Percentiles rank a stretch among this genome's conserved stretches.
phyloP scores from a whole-genome alignment of 768 basidiomycete genomes.

The Amanita brunnescens region DNA sequence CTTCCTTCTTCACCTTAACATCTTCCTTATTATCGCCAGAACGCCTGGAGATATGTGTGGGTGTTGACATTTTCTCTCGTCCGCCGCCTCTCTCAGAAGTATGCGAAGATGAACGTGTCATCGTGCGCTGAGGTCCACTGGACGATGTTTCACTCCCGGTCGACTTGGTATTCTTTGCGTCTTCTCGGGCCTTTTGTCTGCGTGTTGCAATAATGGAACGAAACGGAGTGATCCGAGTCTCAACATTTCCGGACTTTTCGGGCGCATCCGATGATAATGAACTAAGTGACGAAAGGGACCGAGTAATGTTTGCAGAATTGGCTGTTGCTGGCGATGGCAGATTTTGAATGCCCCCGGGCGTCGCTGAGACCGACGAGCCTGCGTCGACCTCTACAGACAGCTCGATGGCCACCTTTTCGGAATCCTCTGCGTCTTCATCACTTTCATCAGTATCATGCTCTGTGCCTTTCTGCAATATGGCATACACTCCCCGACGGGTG shows the following conservation, averaged over 20 bases:
- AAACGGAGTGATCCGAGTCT: slow-evolving; percentile 25
- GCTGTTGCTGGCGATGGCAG: background rate
- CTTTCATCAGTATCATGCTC: slow-evolving; percentile 51
- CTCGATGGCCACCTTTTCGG: slow-evolving; percentile 1
- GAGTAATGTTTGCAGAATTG: slow-evolving; percentile 10
- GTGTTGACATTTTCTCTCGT: slow-evolving; percentile 22
- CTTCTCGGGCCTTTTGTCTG: slow-evolving; percentile 36
- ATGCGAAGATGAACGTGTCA: slow-evolving; percentile 25
- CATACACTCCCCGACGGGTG: slow-evolving; percentile 77
- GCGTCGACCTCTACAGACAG: slow-evolving; percentile 34
- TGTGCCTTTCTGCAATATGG: slow-evolving; percentile 49
- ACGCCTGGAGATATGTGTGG: slow-evolving; percentile 19
- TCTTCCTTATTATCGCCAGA: slow-evolving; percentile 22
- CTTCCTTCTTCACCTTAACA: slow-evolving; percentile 38
- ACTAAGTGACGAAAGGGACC: slow-evolving; percentile 33
- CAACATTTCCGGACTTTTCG: background rate
- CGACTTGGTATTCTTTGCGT: slow-evolving; percentile 13
- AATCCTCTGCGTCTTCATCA: slow-evolving; percentile 35
- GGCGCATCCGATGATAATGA: slow-evolving; percentile 24
- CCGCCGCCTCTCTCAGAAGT: slow-evolving; percentile 29
- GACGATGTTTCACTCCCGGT: slow-evolving; percentile 4
- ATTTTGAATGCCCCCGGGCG: slow-evolving; percentile 13
- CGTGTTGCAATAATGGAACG: slow-evolving; percentile 56
- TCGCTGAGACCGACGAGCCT: slow-evolving; percentile 36
- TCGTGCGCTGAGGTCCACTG: slow-evolving; percentile 16